A percentile compares a stretch with the other conserved stretches of the same genome.
Conservation (phyloP, 805 yeast species). For the Kazachstania taianensis region DNA sequence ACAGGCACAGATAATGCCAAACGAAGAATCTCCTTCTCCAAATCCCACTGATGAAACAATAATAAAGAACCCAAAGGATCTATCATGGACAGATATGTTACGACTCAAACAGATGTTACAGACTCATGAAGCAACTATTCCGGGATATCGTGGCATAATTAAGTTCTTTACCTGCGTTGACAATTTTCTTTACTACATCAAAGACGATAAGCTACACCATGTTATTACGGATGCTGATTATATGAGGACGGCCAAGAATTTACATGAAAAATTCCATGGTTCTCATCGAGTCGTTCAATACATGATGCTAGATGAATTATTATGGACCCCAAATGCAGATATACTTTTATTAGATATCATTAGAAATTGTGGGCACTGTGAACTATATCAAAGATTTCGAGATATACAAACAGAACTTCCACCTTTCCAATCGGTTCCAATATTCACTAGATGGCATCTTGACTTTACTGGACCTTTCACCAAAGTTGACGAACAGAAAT, state of each 20-base stretch:
- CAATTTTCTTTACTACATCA: not conserved
- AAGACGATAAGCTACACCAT: not conserved
- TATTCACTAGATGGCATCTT: conserved; percentile 2
- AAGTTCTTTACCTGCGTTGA: not conserved
- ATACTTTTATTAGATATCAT: not conserved
- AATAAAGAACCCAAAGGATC: too few relatives aligned
- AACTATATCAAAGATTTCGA: not conserved
- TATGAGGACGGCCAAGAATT: not conserved
- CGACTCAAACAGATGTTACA: too few relatives aligned
- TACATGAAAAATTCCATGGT: not conserved
- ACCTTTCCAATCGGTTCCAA: not conserved
- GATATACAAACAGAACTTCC: conserved; percentile 1
- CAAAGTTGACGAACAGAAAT: not conserved
- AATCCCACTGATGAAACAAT: too few relatives aligned
- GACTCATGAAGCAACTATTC: too few relatives aligned
- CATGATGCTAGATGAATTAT: not conserved
- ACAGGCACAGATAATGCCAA: too few relatives aligned
- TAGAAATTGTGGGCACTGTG: conserved; percentile 1
- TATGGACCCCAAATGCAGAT: conserved; percentile 2
- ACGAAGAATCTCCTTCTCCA: too few relatives aligned
- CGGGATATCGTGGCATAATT: too few relatives aligned
- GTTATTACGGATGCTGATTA: conserved; percentile 1
- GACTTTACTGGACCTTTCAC: conserved; percentile 3
- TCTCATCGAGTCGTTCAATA: not conserved
- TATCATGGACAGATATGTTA: too few relatives aligned